These are phyloP conservation scores for Wickerhamiella azyma DNA, from an alignment of 805 yeast genomes.

Conservation along the genomic window DNA sequence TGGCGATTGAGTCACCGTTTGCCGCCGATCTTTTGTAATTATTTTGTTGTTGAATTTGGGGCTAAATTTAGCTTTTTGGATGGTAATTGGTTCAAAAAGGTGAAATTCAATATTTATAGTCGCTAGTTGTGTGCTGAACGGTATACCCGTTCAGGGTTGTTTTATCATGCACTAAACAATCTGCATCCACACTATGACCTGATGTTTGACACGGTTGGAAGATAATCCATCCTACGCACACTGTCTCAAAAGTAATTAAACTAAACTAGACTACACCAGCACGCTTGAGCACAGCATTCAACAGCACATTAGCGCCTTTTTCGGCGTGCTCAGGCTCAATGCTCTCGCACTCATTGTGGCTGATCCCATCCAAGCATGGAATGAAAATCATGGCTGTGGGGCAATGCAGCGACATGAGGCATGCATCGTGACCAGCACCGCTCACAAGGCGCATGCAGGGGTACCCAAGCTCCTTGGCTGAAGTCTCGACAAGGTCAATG, in stretches of 20 bases:
- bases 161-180: no score
- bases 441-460: conserved; percentile 23
- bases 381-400: conserved; percentile 68
- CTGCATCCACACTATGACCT: no score
- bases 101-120: no score
- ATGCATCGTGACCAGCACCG: conserved; percentile 69
- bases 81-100: no score
- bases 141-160: no score
- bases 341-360: conserved; percentile 3
- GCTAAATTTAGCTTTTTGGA: no score
- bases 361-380: conserved; percentile 51
- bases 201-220: no score
- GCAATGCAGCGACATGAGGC: conserved; percentile 38
- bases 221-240: no score
- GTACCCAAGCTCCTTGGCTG: conserved; percentile 29
- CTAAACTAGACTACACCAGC: neutral
- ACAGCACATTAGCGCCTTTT: conserved; percentile 1
- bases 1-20: no score
- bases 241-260: neutral
- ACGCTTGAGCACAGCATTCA: neutral
- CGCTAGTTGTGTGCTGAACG: no score
- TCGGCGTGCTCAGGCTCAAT: conserved; percentile 4
- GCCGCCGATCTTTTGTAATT: no score
- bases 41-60: no score
- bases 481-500: conserved; percentile 36